phyloP scores from a whole-genome alignment of 768 basidiomycete species.

The Symmetrospora coprosmae region DNA sequence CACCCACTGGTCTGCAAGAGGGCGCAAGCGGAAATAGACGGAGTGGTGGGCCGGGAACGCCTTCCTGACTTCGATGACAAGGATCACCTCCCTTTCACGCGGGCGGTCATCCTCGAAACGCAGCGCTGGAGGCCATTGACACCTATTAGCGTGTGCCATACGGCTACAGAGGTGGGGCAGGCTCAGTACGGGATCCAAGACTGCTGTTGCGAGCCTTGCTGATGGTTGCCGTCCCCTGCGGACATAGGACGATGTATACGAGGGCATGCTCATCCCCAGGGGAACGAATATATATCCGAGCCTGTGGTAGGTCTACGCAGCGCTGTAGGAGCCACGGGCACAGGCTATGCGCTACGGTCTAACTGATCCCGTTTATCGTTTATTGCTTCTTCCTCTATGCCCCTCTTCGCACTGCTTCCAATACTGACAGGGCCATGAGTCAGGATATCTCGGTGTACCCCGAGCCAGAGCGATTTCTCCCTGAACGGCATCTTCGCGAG shows the following conservation, averaged over 20 bases:
- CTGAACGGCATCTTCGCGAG: conserved; percentile 21
- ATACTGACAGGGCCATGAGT: conserved; percentile 14
- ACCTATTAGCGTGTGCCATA: conserved; percentile 9
- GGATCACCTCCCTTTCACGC: conserved; percentile 24
- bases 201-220: too few species aligned
- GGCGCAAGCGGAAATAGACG: conserved; percentile 31
- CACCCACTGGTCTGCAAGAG: background rate
- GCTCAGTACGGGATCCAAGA: background rate
- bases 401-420: too few species aligned
- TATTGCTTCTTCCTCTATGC: too few species aligned
- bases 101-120: conserved; percentile 28
- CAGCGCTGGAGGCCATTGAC: conserved; percentile 27
- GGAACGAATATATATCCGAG: conserved; percentile 9
- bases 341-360: background rate
- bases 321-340: too few species aligned
- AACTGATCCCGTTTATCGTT: background rate
- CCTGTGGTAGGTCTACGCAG: conserved; percentile 1
- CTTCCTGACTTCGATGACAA: conserved; percentile 29
- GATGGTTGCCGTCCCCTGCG: background rate
- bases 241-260: background rate
- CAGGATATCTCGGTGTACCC: conserved; percentile 25
- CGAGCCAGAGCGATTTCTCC: conserved; percentile 25
- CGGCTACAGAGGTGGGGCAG: background rate
- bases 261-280: conserved; percentile 5
- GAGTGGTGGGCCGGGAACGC: conserved; percentile 28